Evolutionary conservation across 306 rosid species (phyloP).

Genomic region (Calophaca sinica): DNA sequence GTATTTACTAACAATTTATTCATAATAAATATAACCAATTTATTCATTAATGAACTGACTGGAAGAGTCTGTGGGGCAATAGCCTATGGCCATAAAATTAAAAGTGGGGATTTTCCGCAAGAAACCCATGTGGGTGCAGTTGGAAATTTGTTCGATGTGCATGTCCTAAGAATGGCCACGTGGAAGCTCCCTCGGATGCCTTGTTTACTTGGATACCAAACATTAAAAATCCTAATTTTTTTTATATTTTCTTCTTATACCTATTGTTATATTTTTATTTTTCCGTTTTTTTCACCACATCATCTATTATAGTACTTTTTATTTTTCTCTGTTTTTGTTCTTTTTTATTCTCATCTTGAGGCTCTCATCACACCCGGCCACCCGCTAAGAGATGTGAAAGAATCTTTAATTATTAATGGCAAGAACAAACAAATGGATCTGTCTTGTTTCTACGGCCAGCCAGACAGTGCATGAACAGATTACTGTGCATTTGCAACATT

Average conservation of each 20-base stretch:
- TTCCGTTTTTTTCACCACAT: background rate
- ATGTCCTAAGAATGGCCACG: constrained; percentile 3
- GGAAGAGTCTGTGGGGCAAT: background rate
- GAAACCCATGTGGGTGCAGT: constrained; percentile 48
- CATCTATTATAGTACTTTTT: background rate
- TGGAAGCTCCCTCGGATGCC: constrained; percentile 67
- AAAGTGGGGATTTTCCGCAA: background rate
- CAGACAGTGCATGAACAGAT: constrained; percentile 26
- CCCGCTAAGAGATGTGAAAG: background rate
- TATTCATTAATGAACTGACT: background rate
- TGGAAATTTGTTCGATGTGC: constrained; percentile 46
- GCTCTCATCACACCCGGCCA: background rate
- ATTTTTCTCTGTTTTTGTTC: background rate
- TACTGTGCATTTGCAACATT: background rate
- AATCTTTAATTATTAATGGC: background rate
- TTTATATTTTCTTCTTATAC: too few species aligned
- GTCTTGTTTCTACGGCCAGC: constrained; percentile 12
- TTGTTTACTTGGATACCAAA: background rate
- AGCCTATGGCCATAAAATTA: background rate
- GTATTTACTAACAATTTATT: too few species aligned
- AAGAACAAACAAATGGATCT: constrained; percentile 30
- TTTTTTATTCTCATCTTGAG: background rate
- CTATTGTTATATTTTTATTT: too few species aligned
- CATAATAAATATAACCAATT: too few species aligned
- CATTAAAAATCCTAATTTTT: background rate